Percentiles rank a stretch among this genome's conserved stretches.
Evolutionary conservation across 352 stramenopile species (phyloP).

Genomic region (Globisporangium cystogenes): DNA sequence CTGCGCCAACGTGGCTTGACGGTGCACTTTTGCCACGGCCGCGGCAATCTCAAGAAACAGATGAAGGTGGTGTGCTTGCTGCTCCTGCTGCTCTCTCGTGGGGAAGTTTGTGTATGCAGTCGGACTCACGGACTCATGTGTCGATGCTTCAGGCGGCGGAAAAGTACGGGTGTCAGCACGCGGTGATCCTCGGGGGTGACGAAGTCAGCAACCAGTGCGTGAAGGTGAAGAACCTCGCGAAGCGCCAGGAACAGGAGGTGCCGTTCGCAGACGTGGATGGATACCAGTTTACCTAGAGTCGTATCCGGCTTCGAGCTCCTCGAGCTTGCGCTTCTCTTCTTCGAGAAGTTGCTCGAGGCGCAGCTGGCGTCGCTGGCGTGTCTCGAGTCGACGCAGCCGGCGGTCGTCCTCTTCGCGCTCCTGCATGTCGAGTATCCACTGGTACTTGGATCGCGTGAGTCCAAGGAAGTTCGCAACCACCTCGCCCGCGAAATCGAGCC

Average conservation of each 20-base stretch:
- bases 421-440: slow-evolving; percentile 77
- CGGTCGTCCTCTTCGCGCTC: slow-evolving; percentile 68
- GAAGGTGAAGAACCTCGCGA: slow-evolving; percentile 74
- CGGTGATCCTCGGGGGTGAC: slow-evolving; percentile 67
- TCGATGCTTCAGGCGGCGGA: slow-evolving; percentile 43
- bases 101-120: not conserved
- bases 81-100: slow-evolving; percentile 1
- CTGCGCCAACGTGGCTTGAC: slow-evolving; percentile 52
- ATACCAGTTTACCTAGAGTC: slow-evolving; percentile 22
- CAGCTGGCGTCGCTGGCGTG: slow-evolving; percentile 54
- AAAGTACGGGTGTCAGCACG: slow-evolving; percentile 54
- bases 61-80: slow-evolving; percentile 58
- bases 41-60: slow-evolving; percentile 82
- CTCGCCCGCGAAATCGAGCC: slow-evolving; percentile 76
- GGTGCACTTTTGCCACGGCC: slow-evolving; percentile 82
- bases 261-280: slow-evolving; percentile 20
- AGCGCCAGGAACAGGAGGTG: slow-evolving; percentile 47
- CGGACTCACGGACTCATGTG: not conserved
- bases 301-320: slow-evolving; percentile 42
- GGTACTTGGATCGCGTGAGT: slow-evolving; percentile 80
- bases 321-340: slow-evolving; percentile 61
- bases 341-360: slow-evolving; percentile 61
- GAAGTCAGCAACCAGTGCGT: slow-evolving; percentile 58
- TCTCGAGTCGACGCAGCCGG: slow-evolving; percentile 45
- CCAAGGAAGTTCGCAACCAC: slow-evolving; percentile 77